Percentiles rank a stretch among this genome's conserved stretches.
Conservation (phyloP, 176 grass and related monocot genomes). For the Paspalum notatum region DNA sequence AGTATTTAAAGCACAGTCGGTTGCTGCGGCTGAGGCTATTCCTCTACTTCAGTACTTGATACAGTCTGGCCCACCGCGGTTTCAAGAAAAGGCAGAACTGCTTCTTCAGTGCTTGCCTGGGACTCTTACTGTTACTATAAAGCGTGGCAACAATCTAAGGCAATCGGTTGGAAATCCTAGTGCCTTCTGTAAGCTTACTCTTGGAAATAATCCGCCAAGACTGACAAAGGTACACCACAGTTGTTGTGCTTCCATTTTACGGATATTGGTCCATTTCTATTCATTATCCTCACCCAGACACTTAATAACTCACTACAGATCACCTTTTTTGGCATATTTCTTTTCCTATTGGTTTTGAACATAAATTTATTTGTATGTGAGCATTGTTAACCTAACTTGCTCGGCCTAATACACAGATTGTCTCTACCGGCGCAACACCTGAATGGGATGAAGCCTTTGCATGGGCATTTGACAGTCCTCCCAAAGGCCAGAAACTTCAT, state of each 20-base stretch:
- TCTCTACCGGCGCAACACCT: slow-evolving; percentile 84
- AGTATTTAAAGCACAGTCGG: slow-evolving; percentile 98
- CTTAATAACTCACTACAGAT: slow-evolving; percentile 13
- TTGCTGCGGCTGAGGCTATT: slow-evolving; percentile 95
- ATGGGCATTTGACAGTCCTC: slow-evolving; percentile 97
- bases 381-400: slow-evolving; percentile 5
- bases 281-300: not conserved
- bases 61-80: slow-evolving; percentile 95
- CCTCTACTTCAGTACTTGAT: slow-evolving; percentile 98
- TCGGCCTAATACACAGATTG: slow-evolving; percentile 50
- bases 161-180: slow-evolving; percentile 99
- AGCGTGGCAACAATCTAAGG: slow-evolving; percentile 87
- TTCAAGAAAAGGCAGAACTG: slow-evolving; percentile 96
- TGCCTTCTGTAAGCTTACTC: slow-evolving; percentile 96
- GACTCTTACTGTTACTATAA: slow-evolving; percentile 96
- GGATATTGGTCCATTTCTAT: slow-evolving; percentile 18
- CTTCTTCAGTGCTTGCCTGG: slow-evolving; percentile 97
- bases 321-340: not conserved
- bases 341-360: not conserved
- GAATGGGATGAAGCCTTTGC: slow-evolving; percentile 99
- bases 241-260: slow-evolving; percentile 29
- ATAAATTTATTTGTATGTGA: not conserved
- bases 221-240: slow-evolving; percentile 78
- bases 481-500: slow-evolving; percentile 98
- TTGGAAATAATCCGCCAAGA: slow-evolving; percentile 91